Conservation (phyloP, 1,284 basidiomycete species). For the Rugosomyces carneus region DNA sequence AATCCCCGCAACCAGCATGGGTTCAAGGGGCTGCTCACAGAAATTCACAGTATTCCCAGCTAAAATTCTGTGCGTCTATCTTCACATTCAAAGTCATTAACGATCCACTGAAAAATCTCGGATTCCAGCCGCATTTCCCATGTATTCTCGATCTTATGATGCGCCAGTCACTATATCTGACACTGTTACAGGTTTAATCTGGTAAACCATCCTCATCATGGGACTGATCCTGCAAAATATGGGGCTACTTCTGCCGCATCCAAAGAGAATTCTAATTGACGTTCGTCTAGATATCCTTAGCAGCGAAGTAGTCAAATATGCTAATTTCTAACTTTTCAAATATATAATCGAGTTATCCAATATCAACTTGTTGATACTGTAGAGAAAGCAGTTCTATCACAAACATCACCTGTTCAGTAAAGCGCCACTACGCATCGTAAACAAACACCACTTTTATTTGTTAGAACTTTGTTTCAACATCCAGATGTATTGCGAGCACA, state of each 20-base stretch:
- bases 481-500: too few species aligned
- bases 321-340: too few species aligned
- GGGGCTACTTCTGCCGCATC: constrained; percentile 28
- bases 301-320: neutral
- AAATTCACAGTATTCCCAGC: constrained; percentile 90
- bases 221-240: constrained; percentile 82
- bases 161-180: constrained; percentile 11
- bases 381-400: too few species aligned
- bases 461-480: too few species aligned
- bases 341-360: too few species aligned
- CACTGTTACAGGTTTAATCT: constrained; percentile 73
- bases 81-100: constrained; percentile 8
- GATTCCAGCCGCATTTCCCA: constrained; percentile 57
- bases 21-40: constrained; percentile 85
- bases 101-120: constrained; percentile 6
- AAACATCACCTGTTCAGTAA: too few species aligned
- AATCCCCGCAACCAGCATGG: constrained; percentile 79
- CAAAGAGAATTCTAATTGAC: constrained; percentile 19
- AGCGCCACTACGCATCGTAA: too few species aligned
- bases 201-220: constrained; percentile 85
- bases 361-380: too few species aligned
- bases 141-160: constrained; percentile 36
- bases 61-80: constrained; percentile 76
- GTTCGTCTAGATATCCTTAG: neutral
- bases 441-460: too few species aligned